These are phyloP conservation scores for Ustulina deusta DNA, from an alignment of 2,329 filamentous ascomycete species.

Conservation along the genomic window DNA sequence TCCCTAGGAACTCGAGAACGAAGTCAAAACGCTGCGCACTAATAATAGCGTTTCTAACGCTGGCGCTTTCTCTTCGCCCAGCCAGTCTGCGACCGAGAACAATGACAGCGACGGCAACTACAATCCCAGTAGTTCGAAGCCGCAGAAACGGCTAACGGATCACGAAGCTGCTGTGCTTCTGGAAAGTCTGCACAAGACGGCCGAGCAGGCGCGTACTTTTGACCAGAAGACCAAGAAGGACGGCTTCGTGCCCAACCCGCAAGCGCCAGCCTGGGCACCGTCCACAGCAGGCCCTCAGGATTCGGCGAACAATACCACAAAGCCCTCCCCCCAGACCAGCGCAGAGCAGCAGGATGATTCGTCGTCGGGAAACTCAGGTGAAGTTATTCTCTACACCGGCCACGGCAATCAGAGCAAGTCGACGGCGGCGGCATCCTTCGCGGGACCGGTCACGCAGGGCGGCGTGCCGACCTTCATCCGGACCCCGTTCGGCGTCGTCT, in stretches of 20 bases:
- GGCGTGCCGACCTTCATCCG: slow-evolving; percentile 26
- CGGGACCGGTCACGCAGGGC: not conserved
- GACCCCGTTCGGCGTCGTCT: slow-evolving; percentile 36
- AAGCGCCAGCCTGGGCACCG: slow-evolving; percentile 43
- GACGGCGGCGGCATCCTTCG: slow-evolving; percentile 33
- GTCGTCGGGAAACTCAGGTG: slow-evolving; percentile 29
- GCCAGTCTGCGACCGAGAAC: slow-evolving; percentile 24
- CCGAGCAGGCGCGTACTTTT: slow-evolving; percentile 3
- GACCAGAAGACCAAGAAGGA: slow-evolving; percentile 13
- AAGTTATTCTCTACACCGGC: slow-evolving; percentile 37
- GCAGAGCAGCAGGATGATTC: slow-evolving; percentile 19
- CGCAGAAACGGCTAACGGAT: not conserved
- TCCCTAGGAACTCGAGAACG: slow-evolving; percentile 41
- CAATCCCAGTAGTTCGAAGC: slow-evolving; percentile 20
- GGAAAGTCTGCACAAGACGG: slow-evolving; percentile 14
- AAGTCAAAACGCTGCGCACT: slow-evolving; percentile 34
- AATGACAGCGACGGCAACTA: slow-evolving; percentile 19
- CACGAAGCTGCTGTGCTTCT: slow-evolving; percentile 15
- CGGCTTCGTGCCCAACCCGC: slow-evolving; percentile 43
- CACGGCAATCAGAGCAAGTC: slow-evolving; percentile 31
- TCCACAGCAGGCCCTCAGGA: slow-evolving; percentile 5
- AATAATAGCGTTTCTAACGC: not conserved
- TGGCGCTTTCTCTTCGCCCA: slow-evolving; percentile 10
- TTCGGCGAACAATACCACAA: not conserved
- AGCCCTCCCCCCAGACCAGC: not conserved